A percentile compares a stretch with the other conserved stretches of the same genome.
phyloP scores from a whole-genome alignment of 2,329 filamentous ascomycete species.

The Clarireedia hainanense region DNA sequence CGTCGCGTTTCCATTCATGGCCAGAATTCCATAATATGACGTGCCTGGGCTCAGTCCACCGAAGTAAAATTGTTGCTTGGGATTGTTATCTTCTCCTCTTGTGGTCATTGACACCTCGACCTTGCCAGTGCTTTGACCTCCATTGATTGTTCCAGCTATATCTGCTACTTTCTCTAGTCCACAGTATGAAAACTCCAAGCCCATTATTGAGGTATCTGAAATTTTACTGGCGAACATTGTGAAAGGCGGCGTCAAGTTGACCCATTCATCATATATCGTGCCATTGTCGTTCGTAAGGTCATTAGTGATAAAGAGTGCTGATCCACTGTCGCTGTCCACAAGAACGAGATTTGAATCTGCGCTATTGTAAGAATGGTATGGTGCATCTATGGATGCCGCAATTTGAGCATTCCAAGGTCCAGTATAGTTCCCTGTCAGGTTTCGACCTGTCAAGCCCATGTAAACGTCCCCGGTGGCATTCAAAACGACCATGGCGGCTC shows the following conservation, averaged over 20 bases:
- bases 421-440: conserved; percentile 40
- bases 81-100: conserved; percentile 55
- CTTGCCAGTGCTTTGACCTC: conserved; percentile 34
- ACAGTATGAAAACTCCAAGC: conserved; percentile 74
- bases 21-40: conserved; percentile 65
- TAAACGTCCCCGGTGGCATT: conserved; percentile 62
- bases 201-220: conserved; percentile 52
- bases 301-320: conserved; percentile 71
- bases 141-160: conserved; percentile 49
- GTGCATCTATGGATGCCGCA: conserved; percentile 71
- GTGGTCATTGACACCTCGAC: conserved; percentile 60
- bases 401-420: conserved; percentile 74
- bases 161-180: conserved; percentile 62
- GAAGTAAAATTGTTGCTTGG: conserved; percentile 85
- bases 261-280: conserved; percentile 45
- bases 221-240: conserved; percentile 67
- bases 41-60: conserved; percentile 64
- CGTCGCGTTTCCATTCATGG: conserved; percentile 49
- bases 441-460: conserved; percentile 66
- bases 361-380: conserved; percentile 59
- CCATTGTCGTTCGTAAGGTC: conserved; percentile 53
- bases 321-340: conserved; percentile 75
- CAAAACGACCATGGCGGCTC: conserved; percentile 44
- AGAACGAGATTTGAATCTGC: conserved; percentile 50
- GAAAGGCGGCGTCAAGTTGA: conserved; percentile 55